Percentiles rank a stretch among this genome's conserved stretches.
phyloP scores from a whole-genome alignment of 208 protist genomes.

The Kentomonas sorsogonicus region DNA sequence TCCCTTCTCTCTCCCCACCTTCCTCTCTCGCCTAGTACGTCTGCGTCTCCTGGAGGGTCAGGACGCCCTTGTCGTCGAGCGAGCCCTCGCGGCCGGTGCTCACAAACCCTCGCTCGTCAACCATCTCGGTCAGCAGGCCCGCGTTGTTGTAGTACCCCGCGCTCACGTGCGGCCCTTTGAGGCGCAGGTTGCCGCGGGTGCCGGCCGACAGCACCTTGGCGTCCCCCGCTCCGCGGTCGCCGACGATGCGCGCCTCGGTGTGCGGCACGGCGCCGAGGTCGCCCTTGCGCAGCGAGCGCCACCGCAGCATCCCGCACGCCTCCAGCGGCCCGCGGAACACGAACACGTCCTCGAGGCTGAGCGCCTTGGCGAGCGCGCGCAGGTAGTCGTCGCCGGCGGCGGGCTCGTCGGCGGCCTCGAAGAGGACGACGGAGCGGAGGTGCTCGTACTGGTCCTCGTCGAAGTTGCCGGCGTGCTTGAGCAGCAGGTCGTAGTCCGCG shows the following conservation, averaged over 20 bases:
- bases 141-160: conserved; percentile 90
- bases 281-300: conserved; percentile 65
- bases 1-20: background rate
- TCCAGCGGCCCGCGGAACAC: conserved; percentile 87
- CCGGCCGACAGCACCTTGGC: conserved; percentile 80
- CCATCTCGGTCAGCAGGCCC: conserved; percentile 81
- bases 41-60: conserved; percentile 57
- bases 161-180: conserved; percentile 83
- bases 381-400: conserved; percentile 65
- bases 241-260: conserved; percentile 82
- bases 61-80: conserved; percentile 61
- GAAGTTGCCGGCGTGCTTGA: conserved; percentile 87
- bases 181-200: conserved; percentile 79
- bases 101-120: conserved; percentile 83
- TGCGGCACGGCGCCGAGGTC: conserved; percentile 76
- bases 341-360: conserved; percentile 81
- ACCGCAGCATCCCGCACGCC: conserved; percentile 72
- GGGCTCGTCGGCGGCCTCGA: conserved; percentile 67
- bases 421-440: conserved; percentile 75
- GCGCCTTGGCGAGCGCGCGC: conserved; percentile 59
- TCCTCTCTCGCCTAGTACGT: conserved; percentile 41
- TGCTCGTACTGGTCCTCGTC: conserved; percentile 84
- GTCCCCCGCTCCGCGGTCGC: conserved; percentile 82
- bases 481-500: conserved; percentile 77
- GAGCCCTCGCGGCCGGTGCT: conserved; percentile 82